Evolutionary conservation across 2,329 filamentous ascomycete genomes (phyloP).

Genomic region (Trichophyton equinum): DNA sequence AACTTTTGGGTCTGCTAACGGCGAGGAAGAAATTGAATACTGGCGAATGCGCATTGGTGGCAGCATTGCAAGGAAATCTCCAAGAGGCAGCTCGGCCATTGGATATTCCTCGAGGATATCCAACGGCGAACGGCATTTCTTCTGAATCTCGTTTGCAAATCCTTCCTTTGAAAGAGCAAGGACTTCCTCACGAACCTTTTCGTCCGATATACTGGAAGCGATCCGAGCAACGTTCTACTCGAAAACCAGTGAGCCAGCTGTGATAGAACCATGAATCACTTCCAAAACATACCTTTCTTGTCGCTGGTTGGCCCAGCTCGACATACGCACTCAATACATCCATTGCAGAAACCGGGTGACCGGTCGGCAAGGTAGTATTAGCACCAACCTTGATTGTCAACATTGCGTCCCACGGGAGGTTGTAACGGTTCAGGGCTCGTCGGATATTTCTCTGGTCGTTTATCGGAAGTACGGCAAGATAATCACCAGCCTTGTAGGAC

Average conservation of each 20-base stretch:
- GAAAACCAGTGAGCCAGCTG: not conserved
- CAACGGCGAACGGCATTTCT: not conserved
- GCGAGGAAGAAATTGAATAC: not conserved
- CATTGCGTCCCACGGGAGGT: not conserved
- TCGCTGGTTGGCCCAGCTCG: not conserved
- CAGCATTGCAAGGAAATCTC: not conserved
- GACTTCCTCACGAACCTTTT: not conserved
- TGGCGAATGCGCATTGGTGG: conserved; percentile 2
- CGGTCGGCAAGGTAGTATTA: not conserved
- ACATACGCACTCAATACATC: conserved; percentile 3
- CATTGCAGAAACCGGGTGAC: not conserved
- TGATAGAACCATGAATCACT: not conserved
- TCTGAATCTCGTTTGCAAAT: not conserved
- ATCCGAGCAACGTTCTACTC: not conserved
- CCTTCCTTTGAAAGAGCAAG: not conserved
- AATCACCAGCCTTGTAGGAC: not conserved
- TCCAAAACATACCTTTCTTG: not conserved
- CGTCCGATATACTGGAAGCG: not conserved
- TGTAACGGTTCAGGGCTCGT: not conserved
- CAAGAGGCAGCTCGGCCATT: not conserved
- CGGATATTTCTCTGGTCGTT: not conserved
- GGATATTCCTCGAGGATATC: not conserved
- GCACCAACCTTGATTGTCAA: not conserved
- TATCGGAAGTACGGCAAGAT: conserved; percentile 1
- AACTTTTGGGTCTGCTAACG: not conserved